These are phyloP conservation scores for Symbiotaphrina buchneri DNA, from an alignment of 495 filamentous ascomycete species.

Conservation along the genomic window DNA sequence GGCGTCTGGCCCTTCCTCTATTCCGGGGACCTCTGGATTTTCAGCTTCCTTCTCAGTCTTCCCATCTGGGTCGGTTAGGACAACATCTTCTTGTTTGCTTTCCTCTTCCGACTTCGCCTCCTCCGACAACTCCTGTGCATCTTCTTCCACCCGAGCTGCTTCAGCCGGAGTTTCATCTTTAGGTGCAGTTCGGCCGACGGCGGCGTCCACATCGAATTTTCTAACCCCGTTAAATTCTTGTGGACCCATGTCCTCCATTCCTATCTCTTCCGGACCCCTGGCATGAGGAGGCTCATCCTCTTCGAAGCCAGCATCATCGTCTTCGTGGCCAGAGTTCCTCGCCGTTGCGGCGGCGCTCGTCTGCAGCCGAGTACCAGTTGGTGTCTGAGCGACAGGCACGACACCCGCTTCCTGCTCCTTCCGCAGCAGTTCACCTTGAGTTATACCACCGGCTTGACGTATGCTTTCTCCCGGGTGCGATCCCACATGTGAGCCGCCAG, in stretches of 20 bases:
- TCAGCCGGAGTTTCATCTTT: too few species aligned
- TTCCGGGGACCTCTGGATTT: not conserved
- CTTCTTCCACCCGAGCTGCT: too few species aligned
- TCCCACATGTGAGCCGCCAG: not conserved
- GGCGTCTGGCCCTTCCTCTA: not conserved
- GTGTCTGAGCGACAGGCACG: constrained; percentile 25
- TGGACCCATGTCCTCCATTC: constrained; percentile 68
- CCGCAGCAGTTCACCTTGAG: constrained; percentile 56
- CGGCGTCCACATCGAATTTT: constrained; percentile 16
- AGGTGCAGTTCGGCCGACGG: constrained; percentile 5
- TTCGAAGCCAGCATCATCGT: constrained; percentile 14
- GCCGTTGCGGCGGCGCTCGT: constrained; percentile 7
- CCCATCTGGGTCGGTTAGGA: not conserved
- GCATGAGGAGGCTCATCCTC: constrained; percentile 57
- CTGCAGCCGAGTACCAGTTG: constrained; percentile 3
- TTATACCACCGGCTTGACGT: constrained; percentile 29
- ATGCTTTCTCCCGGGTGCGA: not conserved
- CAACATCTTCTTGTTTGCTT: too few species aligned
- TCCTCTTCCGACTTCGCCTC: too few species aligned
- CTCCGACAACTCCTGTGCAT: too few species aligned
- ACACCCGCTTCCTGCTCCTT: constrained; percentile 59
- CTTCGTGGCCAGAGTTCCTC: constrained; percentile 14
- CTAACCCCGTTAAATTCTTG: constrained; percentile 20
- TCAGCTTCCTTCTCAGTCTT: not conserved
- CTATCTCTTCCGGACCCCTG: constrained; percentile 59